phyloP scores from a whole-genome alignment of 192 early-diverging fungal species.

The Phlyctochytrium planicorne region DNA sequence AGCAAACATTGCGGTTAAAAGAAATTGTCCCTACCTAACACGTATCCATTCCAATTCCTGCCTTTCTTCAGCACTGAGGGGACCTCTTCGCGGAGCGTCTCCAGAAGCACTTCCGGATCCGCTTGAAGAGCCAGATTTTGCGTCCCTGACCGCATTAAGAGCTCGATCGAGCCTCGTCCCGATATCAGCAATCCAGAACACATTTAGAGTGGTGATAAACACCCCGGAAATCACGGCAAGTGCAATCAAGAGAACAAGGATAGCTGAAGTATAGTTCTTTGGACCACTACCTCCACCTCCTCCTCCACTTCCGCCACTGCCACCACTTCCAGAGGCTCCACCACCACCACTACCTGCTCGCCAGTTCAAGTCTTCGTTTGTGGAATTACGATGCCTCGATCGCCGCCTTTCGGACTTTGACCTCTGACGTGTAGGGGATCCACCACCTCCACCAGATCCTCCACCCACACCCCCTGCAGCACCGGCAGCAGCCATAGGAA shows the following conservation, averaged over 20 bases:
- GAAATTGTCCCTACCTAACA: too few relatives aligned
- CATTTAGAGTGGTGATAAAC: conserved; percentile 18
- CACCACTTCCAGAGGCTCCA: background rate
- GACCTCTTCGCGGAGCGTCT: too few relatives aligned
- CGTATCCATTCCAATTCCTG: too few relatives aligned
- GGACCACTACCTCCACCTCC: background rate
- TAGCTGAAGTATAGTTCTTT: background rate
- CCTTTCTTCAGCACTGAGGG: too few relatives aligned
- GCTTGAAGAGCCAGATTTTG: conserved; percentile 9
- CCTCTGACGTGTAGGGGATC: background rate
- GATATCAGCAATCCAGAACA: conserved; percentile 28
- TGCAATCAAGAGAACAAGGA: conserved; percentile 13
- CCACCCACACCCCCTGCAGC: too few relatives aligned
- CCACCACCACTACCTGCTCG: background rate
- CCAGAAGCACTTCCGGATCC: background rate
- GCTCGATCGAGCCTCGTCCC: conserved; percentile 18
- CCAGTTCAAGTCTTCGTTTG: background rate
- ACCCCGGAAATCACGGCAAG: conserved; percentile 18
- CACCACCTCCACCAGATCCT: background rate
- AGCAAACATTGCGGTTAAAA: too few relatives aligned
- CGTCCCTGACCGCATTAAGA: conserved; percentile 12
- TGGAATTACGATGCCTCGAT: background rate
- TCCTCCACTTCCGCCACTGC: background rate
- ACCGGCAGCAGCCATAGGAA: too few relatives aligned
- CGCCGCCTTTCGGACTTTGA: background rate